Evolutionary conservation across 164 flowering plant genomes (phyloP).

Genomic region (Vitis amurensis): DNA sequence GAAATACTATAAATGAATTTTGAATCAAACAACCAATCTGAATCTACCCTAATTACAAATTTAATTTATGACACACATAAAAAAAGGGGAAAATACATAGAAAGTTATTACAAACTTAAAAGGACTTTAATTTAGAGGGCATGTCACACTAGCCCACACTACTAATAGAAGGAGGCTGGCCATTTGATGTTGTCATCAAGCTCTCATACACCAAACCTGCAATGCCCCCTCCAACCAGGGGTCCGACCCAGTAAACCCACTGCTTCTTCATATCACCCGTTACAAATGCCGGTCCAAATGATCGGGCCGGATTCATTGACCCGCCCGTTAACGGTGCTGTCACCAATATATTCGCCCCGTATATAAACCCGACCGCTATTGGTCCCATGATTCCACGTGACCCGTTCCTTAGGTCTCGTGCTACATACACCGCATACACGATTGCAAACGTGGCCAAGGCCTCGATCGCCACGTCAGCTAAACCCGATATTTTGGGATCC

Average conservation of each 20-base stretch:
- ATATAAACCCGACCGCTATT: constrained; percentile 24
- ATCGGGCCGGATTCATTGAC: constrained; percentile 34
- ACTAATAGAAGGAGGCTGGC: neutral
- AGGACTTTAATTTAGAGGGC: too few relatives aligned
- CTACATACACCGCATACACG: constrained; percentile 20
- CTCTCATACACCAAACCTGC: constrained; percentile 19
- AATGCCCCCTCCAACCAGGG: constrained; percentile 17
- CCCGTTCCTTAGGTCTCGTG: constrained; percentile 16
- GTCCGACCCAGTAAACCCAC: constrained; percentile 27
- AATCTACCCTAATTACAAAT: too few relatives aligned
- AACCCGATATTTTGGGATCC: constrained; percentile 13
- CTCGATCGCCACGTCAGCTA: constrained; percentile 18
- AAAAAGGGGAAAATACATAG: too few relatives aligned
- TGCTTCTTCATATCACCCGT: constrained; percentile 20
- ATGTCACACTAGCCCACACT: too few relatives aligned
- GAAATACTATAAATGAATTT: too few relatives aligned
- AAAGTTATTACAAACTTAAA: too few relatives aligned
- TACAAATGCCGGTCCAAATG: constrained; percentile 26
- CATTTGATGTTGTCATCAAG: neutral
- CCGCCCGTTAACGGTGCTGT: constrained; percentile 30
- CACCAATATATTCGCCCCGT: constrained; percentile 22
- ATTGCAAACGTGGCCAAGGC: constrained; percentile 19
- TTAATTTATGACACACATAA: too few relatives aligned
- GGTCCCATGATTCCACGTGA: constrained; percentile 15
- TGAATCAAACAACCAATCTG: too few relatives aligned